Evolutionary conservation across 2,329 filamentous ascomycete genomes (phyloP).

Genomic region (Daldinia eschscholtzii): DNA sequence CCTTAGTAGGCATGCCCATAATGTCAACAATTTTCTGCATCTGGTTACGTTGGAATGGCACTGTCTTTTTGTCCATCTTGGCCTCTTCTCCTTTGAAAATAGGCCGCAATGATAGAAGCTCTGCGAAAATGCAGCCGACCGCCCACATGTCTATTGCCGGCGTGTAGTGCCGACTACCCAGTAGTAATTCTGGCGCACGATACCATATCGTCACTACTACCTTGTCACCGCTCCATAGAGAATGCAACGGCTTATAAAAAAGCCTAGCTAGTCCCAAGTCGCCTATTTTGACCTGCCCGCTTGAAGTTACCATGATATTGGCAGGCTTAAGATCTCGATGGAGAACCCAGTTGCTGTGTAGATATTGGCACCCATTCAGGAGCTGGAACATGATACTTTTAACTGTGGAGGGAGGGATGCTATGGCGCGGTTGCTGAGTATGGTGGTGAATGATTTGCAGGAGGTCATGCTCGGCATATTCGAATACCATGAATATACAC

Average conservation of each 20-base stretch:
- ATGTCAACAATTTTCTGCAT: conserved; percentile 99
- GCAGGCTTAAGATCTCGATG: conserved; percentile 97
- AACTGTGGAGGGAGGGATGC: conserved; percentile 88
- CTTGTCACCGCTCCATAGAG: conserved; percentile 93
- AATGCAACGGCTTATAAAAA: conserved; percentile 93
- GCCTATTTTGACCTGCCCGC: conserved; percentile 92
- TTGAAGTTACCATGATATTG: conserved; percentile 97
- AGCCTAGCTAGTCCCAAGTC: conserved; percentile 92
- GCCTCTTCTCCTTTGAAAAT: conserved; percentile 99
- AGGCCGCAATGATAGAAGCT: conserved; percentile 87
- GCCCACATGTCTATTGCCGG: conserved; percentile 98
- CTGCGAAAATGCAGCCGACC: conserved; percentile 96
- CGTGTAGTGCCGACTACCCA: conserved; percentile 95
- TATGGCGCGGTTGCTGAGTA: conserved; percentile 86
- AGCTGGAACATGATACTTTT: conserved; percentile 97
- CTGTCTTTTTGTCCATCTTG: conserved; percentile 99
- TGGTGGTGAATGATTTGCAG: conserved; percentile 99
- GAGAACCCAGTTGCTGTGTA: conserved; percentile 96
- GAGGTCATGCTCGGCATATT: conserved; percentile 97
- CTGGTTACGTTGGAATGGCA: conserved; percentile 96
- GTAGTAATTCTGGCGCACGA: conserved; percentile 90
- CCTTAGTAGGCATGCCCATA: conserved; percentile 88
- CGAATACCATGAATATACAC: conserved; percentile 99
- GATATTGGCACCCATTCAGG: conserved; percentile 92
- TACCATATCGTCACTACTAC: conserved; percentile 99